These are phyloP conservation scores for Blastobotrys capitulatus DNA, from an alignment of 1,139 yeast genomes.

Conservation along the genomic window DNA sequence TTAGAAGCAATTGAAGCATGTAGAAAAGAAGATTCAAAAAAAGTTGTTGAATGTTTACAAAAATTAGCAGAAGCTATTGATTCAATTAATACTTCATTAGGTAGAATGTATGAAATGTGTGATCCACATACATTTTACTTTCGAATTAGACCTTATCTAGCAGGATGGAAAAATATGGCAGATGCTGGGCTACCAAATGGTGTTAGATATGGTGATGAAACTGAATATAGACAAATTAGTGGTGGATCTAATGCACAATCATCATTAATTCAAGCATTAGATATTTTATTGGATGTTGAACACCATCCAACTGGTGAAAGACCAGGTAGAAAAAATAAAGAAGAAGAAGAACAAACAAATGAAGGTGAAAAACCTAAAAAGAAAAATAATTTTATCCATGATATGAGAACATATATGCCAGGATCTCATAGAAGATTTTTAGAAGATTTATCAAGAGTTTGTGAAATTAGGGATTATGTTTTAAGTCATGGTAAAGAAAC, in stretches of 20 bases:
- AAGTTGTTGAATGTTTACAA: conserved; percentile 48
- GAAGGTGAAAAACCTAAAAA: conserved; percentile 24
- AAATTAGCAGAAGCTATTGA: conserved; percentile 72
- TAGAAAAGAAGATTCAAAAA: conserved; percentile 37
- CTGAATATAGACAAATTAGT: conserved; percentile 52
- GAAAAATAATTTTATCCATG: conserved; percentile 62
- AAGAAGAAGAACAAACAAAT: conserved; percentile 13
- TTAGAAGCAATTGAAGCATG: conserved; percentile 57
- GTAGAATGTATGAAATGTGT: conserved; percentile 89
- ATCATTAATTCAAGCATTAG: conserved; percentile 81
- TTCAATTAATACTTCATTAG: conserved; percentile 63
- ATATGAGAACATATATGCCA: conserved; percentile 90
- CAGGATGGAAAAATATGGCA: conserved; percentile 93
- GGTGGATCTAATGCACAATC: conserved; percentile 97
- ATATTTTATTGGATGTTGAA: conserved; percentile 65
- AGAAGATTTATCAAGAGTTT: conserved; percentile 48
- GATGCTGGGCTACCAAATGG: conserved; percentile 82
- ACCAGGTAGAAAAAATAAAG: conserved; percentile 13
- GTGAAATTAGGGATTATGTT: conserved; percentile 63
- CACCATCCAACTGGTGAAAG: conserved; percentile 73
- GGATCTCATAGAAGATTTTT: conserved; percentile 73
- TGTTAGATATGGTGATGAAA: conserved; percentile 66
- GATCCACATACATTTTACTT: conserved; percentile 89
- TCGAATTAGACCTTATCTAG: conserved; percentile 80
- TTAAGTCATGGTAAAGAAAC: conserved; percentile 37